phyloP scores from a whole-genome alignment of 2,329 filamentous ascomycete species.

The Didymella sp. region DNA sequence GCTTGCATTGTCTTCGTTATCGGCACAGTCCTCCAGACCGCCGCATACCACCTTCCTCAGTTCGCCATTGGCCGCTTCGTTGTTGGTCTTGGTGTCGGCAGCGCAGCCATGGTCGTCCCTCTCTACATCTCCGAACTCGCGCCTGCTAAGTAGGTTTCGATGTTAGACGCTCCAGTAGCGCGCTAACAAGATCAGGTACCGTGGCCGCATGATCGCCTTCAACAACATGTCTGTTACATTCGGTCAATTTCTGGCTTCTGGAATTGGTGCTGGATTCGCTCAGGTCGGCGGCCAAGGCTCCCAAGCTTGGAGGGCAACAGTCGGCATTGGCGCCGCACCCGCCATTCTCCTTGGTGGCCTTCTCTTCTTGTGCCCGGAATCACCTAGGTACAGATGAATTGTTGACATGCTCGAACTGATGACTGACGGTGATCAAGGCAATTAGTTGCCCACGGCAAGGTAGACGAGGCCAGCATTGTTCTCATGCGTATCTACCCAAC shows the following conservation, averaged over 20 bases:
- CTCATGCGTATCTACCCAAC: slow-evolving; percentile 46
- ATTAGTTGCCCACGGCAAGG: slow-evolving; percentile 45
- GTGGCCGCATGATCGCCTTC: slow-evolving; percentile 44
- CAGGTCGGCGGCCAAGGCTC: slow-evolving; percentile 42
- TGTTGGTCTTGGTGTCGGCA: slow-evolving; percentile 42
- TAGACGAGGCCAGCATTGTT: slow-evolving; percentile 42
- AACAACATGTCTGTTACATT: slow-evolving; percentile 41
- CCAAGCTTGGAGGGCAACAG: slow-evolving; percentile 47
- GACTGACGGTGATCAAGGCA: slow-evolving; percentile 29
- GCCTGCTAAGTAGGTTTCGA: slow-evolving; percentile 32
- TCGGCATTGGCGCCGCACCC: slow-evolving; percentile 47
- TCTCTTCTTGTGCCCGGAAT: slow-evolving; percentile 46
- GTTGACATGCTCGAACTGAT: no score
- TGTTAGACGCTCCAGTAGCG: background rate
- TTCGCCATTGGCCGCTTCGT: slow-evolving; percentile 42
- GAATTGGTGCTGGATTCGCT: slow-evolving; percentile 45
- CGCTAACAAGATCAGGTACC: slow-evolving; percentile 14
- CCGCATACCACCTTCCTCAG: slow-evolving; percentile 34
- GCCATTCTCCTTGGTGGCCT: slow-evolving; percentile 47
- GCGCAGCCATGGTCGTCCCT: slow-evolving; percentile 42
- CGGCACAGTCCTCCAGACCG: slow-evolving; percentile 40
- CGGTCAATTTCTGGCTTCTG: slow-evolving; percentile 43
- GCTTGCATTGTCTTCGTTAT: slow-evolving; percentile 41
- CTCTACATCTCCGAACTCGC: slow-evolving; percentile 42
- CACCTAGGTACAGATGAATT: slow-evolving; percentile 36